phyloP scores from a whole-genome alignment of 768 basidiomycete species.

The Neoboletus magnificus region DNA sequence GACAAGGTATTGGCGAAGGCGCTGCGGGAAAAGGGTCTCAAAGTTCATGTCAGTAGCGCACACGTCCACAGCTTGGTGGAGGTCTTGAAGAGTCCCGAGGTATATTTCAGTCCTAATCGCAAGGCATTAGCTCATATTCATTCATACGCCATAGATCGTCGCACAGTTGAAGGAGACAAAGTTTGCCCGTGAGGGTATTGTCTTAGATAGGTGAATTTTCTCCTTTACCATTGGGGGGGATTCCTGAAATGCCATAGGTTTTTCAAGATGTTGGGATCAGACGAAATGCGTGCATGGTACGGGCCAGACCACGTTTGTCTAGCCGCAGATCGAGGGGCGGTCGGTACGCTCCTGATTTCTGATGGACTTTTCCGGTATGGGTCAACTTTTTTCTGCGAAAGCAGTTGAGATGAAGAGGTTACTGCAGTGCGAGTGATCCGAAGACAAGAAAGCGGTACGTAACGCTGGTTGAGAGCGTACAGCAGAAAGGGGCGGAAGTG shows the following conservation, averaged over 20 bases:
- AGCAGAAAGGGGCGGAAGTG: slow-evolving; percentile 86
- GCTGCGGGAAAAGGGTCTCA: slow-evolving; percentile 78
- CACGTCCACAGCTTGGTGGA: slow-evolving; percentile 97
- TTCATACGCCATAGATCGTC: slow-evolving; percentile 47
- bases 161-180: slow-evolving; percentile 89
- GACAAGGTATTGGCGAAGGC: slow-evolving; percentile 82
- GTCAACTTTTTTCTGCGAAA: not conserved
- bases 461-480: slow-evolving; percentile 81
- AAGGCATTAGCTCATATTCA: not conserved
- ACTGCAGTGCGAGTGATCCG: slow-evolving; percentile 73
- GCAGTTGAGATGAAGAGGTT: not conserved
- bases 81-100: slow-evolving; percentile 92
- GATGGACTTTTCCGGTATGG: slow-evolving; percentile 88
- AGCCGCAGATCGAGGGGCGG: slow-evolving; percentile 89
- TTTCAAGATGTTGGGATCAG: slow-evolving; percentile 94
- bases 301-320: slow-evolving; percentile 91
- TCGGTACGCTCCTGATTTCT: slow-evolving; percentile 91
- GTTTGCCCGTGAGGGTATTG: slow-evolving; percentile 89
- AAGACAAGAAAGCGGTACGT: slow-evolving; percentile 80
- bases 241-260: slow-evolving; percentile 52
- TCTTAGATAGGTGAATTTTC: slow-evolving; percentile 72
- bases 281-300: slow-evolving; percentile 98
- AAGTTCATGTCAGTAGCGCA: slow-evolving; percentile 87
- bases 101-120: slow-evolving; percentile 31
- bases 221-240: not conserved